These are phyloP conservation scores for Uromyces viciae-fabae DNA, from an alignment of 1,284 basidiomycete genomes.

Conservation along the genomic window DNA sequence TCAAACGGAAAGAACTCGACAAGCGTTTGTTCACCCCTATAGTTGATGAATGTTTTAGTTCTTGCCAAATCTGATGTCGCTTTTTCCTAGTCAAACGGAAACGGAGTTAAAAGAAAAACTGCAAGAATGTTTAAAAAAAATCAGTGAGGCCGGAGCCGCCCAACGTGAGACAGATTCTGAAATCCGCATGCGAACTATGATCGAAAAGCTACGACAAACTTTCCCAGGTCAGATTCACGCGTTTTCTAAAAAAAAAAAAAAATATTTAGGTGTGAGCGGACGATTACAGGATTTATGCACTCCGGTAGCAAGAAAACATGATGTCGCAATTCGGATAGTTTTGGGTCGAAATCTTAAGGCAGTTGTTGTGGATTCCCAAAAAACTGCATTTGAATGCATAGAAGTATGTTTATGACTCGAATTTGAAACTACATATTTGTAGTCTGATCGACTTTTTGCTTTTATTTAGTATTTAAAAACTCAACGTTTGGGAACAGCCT, in stretches of 20 bases:
- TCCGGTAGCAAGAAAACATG: conserved; percentile 86
- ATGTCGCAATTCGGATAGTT: conserved; percentile 87
- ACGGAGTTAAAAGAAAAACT: conserved; percentile 87
- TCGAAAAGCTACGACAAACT: conserved; percentile 74
- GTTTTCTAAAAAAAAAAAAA: conserved; percentile 36
- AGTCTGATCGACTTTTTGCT: background rate
- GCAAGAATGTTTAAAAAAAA: conserved; percentile 72
- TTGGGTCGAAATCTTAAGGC: conserved; percentile 92
- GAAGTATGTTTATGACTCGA: conserved; percentile 62
- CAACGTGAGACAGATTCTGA: conserved; percentile 81
- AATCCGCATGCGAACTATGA: conserved; percentile 74
- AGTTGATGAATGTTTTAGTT: background rate
- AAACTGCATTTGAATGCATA: conserved; percentile 95
- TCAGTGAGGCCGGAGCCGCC: conserved; percentile 82
- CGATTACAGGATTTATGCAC: conserved; percentile 88
- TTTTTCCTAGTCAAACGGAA: conserved; percentile 69
- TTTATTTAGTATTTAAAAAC: conserved; percentile 78
- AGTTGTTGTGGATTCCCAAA: conserved; percentile 92
- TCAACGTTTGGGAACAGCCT: conserved; percentile 88
- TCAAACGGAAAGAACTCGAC: conserved; percentile 68
- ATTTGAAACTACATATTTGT: background rate
- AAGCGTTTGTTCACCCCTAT: conserved; percentile 60
- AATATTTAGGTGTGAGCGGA: conserved; percentile 60
- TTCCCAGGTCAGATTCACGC: conserved; percentile 65
- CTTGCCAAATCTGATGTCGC: background rate